These are phyloP conservation scores for Pterulicium gracile DNA, from an alignment of 1,284 basidiomycete species.

Conservation along the genomic window DNA sequence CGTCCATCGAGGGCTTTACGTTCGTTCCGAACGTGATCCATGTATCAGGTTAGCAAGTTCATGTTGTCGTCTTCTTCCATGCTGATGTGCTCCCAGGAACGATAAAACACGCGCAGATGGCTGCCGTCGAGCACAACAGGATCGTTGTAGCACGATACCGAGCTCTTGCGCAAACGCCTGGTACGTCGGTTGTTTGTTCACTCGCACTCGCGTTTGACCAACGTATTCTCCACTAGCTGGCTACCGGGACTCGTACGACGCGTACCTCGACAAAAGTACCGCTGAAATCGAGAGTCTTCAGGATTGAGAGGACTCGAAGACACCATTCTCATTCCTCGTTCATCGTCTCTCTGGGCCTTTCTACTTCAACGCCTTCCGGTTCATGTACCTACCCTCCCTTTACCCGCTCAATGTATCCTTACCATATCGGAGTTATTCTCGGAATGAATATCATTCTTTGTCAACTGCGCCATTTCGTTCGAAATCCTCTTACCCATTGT, in stretches of 20 bases:
- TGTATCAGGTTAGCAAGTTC: constrained; percentile 48
- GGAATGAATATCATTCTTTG: too few species aligned
- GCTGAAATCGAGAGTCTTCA: constrained; percentile 52
- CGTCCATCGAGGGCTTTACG: constrained; percentile 40
- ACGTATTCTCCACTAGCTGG: constrained; percentile 22
- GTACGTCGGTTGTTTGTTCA: constrained; percentile 21
- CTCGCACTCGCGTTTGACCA: too few species aligned
- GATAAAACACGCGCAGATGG: constrained; percentile 67
- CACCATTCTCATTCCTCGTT: too few species aligned
- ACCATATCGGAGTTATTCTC: too few species aligned
- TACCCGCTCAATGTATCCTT: too few species aligned
- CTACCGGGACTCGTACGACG: constrained; percentile 49
- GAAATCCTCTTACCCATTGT: too few species aligned
- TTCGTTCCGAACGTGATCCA: constrained; percentile 65
- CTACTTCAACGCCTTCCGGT: too few species aligned
- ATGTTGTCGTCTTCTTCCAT: not conserved
- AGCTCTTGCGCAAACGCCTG: constrained; percentile 37
- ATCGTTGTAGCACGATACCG: constrained; percentile 54
- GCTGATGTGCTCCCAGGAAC: constrained; percentile 39
- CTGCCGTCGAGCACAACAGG: constrained; percentile 62
- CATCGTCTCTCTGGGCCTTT: too few species aligned
- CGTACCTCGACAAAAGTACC: constrained; percentile 42
- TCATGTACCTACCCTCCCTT: too few species aligned
- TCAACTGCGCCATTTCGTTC: too few species aligned
- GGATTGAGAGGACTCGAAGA: constrained; percentile 44